These are phyloP conservation scores for Neoboletus magnificus DNA, from an alignment of 768 basidiomycete species.

Conservation along the genomic window DNA sequence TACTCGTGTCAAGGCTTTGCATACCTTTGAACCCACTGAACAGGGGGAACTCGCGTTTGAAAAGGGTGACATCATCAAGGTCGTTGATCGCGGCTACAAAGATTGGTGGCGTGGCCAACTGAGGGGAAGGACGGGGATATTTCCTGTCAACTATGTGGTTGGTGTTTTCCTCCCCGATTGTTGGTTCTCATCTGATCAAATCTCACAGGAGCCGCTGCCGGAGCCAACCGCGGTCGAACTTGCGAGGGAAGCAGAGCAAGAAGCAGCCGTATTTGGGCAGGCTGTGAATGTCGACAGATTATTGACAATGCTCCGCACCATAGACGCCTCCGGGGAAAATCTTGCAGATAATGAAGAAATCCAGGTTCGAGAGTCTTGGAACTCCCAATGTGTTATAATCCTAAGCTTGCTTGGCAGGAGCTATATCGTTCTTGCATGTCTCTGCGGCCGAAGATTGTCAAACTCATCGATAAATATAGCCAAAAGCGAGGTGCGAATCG, in stretches of 20 bases:
- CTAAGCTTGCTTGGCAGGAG: constrained; percentile 49
- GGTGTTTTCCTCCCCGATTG: constrained; percentile 26
- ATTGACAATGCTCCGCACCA: constrained; percentile 63
- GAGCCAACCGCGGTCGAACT: constrained; percentile 78
- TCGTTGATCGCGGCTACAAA: constrained; percentile 89
- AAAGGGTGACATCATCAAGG: constrained; percentile 91
- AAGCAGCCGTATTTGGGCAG: constrained; percentile 84
- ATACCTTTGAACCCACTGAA: constrained; percentile 84
- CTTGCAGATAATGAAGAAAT: constrained; percentile 91
- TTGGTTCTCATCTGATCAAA: neutral
- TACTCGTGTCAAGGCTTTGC: constrained; percentile 84
- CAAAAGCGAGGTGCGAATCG: constrained; percentile 69
- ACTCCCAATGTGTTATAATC: constrained; percentile 1
- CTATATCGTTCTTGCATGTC: constrained; percentile 88
- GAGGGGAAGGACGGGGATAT: constrained; percentile 88
- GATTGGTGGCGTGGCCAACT: constrained; percentile 98
- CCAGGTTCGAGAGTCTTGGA: constrained; percentile 45
- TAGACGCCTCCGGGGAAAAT: constrained; percentile 77
- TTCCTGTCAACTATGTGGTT: constrained; percentile 96
- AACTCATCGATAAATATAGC: constrained; percentile 94
- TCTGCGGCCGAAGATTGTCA: constrained; percentile 91
- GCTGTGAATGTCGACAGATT: constrained; percentile 82
- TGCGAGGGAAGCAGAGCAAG: constrained; percentile 79
- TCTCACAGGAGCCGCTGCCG: constrained; percentile 70
- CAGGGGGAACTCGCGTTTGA: constrained; percentile 89